Evolutionary conservation across 1,139 yeast genomes (phyloP), one percentile per base, ranked within the genome.

Genomic region (Hemisphaericaspora subhashii): DNA sequence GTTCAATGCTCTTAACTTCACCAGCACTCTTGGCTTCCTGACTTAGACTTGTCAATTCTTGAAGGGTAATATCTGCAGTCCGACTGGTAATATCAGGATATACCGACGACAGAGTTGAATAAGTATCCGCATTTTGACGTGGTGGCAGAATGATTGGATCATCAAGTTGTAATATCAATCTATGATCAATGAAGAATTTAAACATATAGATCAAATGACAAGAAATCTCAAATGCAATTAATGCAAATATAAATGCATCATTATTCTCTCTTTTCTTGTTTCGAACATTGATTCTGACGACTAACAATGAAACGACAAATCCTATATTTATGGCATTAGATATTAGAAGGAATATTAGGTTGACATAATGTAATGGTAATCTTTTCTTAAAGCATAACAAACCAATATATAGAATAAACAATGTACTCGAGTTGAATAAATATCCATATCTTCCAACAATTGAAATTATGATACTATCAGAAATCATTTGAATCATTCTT

Each of bases 181-280:
- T 31, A 36, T 47, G 50, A 23, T 39, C 31, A 16, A 29, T 28
- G 14, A 28, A 36, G 17, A 45, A 40, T 6, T 32, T 31, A 3
- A 40, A n/a, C 28, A 36, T 38, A 16, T 40, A 41, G 10, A 35
- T 28, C 11, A 40, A 15, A 18, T 42, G 34, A 4, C 30, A 30
- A 10, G 40, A n/a, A 5, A 47, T 28, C 34, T 45, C 46, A 9
- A 43, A 5, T 5, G 41, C n/a, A n/a, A 47, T 32, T n/a, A 42
- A 35, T 5, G 29, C 12, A 12, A 33, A 31, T 15, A 32, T 35
- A 31, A n/a, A n/a, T n/a, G n/a, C n/a, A n/a, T n/a, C n/a, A n/a
- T n/a, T 18, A 30, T 17, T 36, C 38, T 11, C 22, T 9, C 12
- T n/a, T 14, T 15, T 14, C 18, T 26, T 22, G 25, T 16, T 16